These are phyloP conservation scores for Chlorella sp. DNA, from an alignment of 139 green algal species.

Conservation along the genomic window DNA sequence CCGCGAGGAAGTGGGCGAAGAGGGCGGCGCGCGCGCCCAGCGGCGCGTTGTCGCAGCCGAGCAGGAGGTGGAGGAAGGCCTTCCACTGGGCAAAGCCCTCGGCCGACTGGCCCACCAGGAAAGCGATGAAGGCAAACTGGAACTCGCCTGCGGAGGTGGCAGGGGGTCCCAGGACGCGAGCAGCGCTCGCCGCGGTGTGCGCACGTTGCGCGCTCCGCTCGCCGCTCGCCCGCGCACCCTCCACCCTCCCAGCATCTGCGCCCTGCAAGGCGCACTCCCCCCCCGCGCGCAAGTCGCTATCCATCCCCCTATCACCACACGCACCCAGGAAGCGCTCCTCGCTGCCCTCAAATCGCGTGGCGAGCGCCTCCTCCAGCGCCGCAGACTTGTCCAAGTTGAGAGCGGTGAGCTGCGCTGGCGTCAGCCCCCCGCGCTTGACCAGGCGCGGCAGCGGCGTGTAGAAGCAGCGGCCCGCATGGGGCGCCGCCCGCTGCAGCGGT, in stretches of 20 bases:
- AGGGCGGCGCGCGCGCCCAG: constrained; percentile 32
- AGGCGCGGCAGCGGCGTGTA: constrained; percentile 70
- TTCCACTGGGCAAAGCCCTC: constrained; percentile 82
- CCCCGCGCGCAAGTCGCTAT: too few species aligned
- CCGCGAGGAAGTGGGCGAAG: constrained; percentile 38
- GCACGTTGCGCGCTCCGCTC: too few species aligned
- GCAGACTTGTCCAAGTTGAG: constrained; percentile 79
- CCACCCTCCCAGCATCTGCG: too few species aligned
- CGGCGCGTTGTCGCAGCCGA: constrained; percentile 60
- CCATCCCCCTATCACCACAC: too few species aligned
- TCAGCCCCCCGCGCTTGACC: constrained; percentile 51
- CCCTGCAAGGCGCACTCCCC: too few species aligned
- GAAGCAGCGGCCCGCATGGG: constrained; percentile 54
- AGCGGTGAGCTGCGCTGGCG: constrained; percentile 61
- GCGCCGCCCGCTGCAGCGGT: constrained; percentile 1
- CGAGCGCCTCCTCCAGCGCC: constrained; percentile 53
- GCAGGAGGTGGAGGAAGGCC: constrained; percentile 65
- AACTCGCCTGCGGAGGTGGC: constrained; percentile 22
- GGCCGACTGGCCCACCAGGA: constrained; percentile 78
- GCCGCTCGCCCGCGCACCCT: too few species aligned
- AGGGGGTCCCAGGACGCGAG: too few species aligned
- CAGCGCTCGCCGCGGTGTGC: too few species aligned
- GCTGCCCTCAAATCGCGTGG: constrained; percentile 14
- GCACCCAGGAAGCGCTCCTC: constrained; percentile 57
- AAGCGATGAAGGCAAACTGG: constrained; percentile 85